These are phyloP conservation scores for Emmonsiellopsis sp. DNA, from an alignment of 2,329 filamentous ascomycete species.

Conservation along the genomic window DNA sequence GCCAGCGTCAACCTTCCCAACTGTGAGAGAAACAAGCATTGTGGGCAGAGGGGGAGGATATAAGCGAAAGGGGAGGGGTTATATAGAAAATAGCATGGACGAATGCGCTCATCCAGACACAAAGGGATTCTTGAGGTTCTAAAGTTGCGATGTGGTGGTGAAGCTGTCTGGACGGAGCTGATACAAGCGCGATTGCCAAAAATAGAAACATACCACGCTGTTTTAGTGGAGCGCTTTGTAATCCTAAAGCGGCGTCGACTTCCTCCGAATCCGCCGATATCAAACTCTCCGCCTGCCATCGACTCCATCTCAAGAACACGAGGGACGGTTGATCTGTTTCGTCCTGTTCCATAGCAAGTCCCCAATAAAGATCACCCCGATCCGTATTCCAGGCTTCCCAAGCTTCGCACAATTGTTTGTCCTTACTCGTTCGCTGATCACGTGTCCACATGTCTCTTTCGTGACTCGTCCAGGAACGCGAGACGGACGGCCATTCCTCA, in stretches of 20 bases:
- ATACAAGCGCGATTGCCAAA: not conserved
- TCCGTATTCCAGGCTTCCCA: too few species aligned
- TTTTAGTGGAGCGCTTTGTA: not conserved
- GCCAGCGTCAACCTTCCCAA: slow-evolving; percentile 98
- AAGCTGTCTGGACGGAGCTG: slow-evolving; percentile 1
- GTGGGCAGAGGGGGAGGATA: slow-evolving; percentile 18
- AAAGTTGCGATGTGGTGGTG: not conserved
- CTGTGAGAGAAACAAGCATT: slow-evolving; percentile 95
- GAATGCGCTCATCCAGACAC: not conserved
- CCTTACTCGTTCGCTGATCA: not conserved
- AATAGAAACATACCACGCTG: not conserved
- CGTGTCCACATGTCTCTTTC: slow-evolving; percentile 5
- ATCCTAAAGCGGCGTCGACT: not conserved
- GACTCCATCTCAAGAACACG: not conserved
- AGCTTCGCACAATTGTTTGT: too few species aligned
- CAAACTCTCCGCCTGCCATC: not conserved
- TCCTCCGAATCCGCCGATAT: not conserved
- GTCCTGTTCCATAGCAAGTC: not conserved
- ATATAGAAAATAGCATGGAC: slow-evolving; percentile 1
- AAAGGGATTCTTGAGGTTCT: not conserved
- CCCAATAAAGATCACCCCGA: too few species aligned
- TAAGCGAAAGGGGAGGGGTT: not conserved
- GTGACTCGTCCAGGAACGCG: not conserved
- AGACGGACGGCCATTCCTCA: not conserved
- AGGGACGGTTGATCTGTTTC: not conserved